A percentile compares a stretch with the other conserved stretches of the same genome.
Conservation (phyloP, 1,284 basidiomycete genomes). For the Inonotus hispidus region DNA sequence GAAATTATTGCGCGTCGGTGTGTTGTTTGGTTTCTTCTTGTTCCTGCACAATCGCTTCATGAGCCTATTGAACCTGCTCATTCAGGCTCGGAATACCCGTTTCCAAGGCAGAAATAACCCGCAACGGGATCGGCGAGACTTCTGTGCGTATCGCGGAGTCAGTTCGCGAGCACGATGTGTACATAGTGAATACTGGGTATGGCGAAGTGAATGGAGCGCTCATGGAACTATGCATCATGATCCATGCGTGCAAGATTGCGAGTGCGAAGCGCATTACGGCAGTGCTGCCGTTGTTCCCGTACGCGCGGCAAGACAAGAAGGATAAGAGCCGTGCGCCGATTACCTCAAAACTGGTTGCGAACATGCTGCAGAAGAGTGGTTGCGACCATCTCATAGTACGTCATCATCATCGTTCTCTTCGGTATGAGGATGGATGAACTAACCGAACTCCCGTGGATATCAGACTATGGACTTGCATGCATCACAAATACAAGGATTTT, state of each 20-base stretch:
- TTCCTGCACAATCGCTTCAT: constrained; percentile 15
- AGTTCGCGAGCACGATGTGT: constrained; percentile 97
- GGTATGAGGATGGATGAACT: not conserved
- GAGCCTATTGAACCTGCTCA: constrained; percentile 7
- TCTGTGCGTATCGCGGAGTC: constrained; percentile 91
- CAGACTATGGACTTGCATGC: constrained; percentile 98
- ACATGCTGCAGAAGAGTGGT: constrained; percentile 97
- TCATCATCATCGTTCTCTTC: constrained; percentile 20
- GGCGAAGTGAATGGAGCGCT: constrained; percentile 84
- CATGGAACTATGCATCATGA: constrained; percentile 99
- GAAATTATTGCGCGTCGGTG: constrained; percentile 92
- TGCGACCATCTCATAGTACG: constrained; percentile 98
- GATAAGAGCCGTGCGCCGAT: constrained; percentile 99
- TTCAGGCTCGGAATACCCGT: constrained; percentile 79
- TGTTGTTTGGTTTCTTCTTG: constrained; percentile 22
- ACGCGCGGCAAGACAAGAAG: constrained; percentile 98
- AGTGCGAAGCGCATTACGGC: constrained; percentile 96
- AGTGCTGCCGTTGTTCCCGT: constrained; percentile 92
- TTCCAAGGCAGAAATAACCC: constrained; percentile 78
- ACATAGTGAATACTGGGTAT: constrained; percentile 96
- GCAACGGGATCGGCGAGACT: constrained; percentile 90
- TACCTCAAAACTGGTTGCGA: constrained; percentile 97
- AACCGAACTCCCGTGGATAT: not conserved
- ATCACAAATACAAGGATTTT: constrained; percentile 99
- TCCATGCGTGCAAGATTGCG: constrained; percentile 98